Percentiles rank a stretch among this genome's conserved stretches.
phyloP scores from a whole-genome alignment of 306 rosid species.

The Cicer arietinum region DNA sequence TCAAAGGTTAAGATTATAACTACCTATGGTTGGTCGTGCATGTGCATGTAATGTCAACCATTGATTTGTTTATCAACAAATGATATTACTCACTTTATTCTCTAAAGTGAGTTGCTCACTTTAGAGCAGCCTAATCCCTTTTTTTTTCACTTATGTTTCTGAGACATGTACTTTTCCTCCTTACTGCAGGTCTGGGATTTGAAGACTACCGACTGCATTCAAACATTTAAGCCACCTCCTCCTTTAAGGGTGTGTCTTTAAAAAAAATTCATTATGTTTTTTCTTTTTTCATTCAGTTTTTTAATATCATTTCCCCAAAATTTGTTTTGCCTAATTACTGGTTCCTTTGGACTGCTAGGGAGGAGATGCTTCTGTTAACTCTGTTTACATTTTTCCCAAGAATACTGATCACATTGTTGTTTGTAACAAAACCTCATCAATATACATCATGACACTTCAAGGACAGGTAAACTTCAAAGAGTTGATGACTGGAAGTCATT shows the following conservation, averaged over 20 bases:
- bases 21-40: too few species aligned
- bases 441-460: conserved; percentile 97
- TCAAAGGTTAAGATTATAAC: too few species aligned
- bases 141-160: conserved; percentile 10
- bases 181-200: conserved; percentile 87
- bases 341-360: conserved; percentile 65
- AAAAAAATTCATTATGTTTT: conserved; percentile 14
- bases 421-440: conserved; percentile 93
- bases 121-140: too few species aligned
- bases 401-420: conserved; percentile 84
- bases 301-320: conserved; percentile 9
- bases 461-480: conserved; percentile 78
- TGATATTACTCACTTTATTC: too few species aligned
- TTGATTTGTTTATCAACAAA: too few species aligned
- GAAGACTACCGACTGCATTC: conserved; percentile 87
- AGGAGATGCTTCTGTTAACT: conserved; percentile 97
- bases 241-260: conserved; percentile 72
- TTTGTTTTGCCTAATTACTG: conserved; percentile 44
- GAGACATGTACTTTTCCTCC: conserved; percentile 16
- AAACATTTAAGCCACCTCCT: conserved; percentile 98
- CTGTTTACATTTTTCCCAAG: conserved; percentile 93
- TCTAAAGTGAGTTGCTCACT: too few species aligned
- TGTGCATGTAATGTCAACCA: too few species aligned
- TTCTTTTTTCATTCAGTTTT: conserved; percentile 7
- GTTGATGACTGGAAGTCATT: conserved; percentile 30